phyloP scores from a whole-genome alignment of 1,139 yeast genomes.

The Kurtzmaniella quercitrusa region DNA sequence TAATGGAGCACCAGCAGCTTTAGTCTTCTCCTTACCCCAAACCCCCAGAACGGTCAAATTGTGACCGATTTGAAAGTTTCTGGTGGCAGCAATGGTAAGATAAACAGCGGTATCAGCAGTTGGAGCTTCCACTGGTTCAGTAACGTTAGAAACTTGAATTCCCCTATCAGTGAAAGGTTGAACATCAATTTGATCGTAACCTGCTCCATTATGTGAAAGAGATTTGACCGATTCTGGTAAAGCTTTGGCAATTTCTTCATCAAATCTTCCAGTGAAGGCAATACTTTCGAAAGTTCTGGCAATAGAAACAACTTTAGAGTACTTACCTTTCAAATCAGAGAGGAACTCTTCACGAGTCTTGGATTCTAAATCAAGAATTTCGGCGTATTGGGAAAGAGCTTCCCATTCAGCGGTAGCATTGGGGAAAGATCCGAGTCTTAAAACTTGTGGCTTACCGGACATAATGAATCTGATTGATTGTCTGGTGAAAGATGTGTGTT shows the following conservation, averaged over 20 bases:
- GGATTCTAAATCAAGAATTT: slow-evolving; percentile 47
- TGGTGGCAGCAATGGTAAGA: slow-evolving; percentile 59
- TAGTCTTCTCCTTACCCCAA: slow-evolving; percentile 42
- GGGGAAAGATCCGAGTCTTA: slow-evolving; percentile 52
- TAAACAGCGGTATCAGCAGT: slow-evolving; percentile 81
- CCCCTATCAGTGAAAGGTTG: slow-evolving; percentile 43
- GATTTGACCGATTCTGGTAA: slow-evolving; percentile 62
- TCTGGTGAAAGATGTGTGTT: not conserved
- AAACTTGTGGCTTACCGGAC: slow-evolving; percentile 44
- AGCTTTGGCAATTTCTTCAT: slow-evolving; percentile 57
- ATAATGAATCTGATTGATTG: slow-evolving; percentile 3
- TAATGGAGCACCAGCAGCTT: slow-evolving; percentile 22
- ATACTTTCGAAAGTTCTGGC: slow-evolving; percentile 50
- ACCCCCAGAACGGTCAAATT: slow-evolving; percentile 48
- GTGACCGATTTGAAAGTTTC: slow-evolving; percentile 54
- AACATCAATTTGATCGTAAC: slow-evolving; percentile 81
- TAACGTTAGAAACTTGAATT: slow-evolving; percentile 71
- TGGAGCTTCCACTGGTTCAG: slow-evolving; percentile 68
- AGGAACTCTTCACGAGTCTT: slow-evolving; percentile 47
- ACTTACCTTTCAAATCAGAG: slow-evolving; percentile 44
- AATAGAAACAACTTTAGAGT: slow-evolving; percentile 44
- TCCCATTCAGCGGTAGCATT: slow-evolving; percentile 59
- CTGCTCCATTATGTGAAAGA: slow-evolving; percentile 85
- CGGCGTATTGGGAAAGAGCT: slow-evolving; percentile 41
- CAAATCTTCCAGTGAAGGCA: slow-evolving; percentile 65